Evolutionary conservation across 192 early-diverging fungal genomes (phyloP), one percentile per base, ranked within the genome.

Genomic region (Diversispora eburnea): DNA sequence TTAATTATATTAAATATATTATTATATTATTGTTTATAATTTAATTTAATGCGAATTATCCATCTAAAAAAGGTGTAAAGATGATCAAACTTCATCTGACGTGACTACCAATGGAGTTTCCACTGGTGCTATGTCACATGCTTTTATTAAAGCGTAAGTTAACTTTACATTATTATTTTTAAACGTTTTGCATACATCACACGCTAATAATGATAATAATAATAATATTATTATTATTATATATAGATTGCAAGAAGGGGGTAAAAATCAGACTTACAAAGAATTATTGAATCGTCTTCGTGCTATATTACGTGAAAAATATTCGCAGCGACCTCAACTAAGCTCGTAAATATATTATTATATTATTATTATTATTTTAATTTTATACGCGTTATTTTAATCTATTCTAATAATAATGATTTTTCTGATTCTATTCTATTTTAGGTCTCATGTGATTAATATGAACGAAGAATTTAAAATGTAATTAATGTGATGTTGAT

Each of bases 281-380:
- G 79, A 92, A 78, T 70, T 95, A 9, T 77, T 95, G 64, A 87
- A 87, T 70, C 82, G 78, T 42, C 82, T 94, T 55, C 86, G 92
- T 62, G 79, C 80, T 3, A 86, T 91, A 60, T 80, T 96, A 71
- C 63, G 74, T 8, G 72, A 77, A 56, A 84, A 85, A 70, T 94
- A 92, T 76, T 77, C 75, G 3, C 93, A 96, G 79, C 85, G 91
- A 73, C 94, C 93, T 8, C 94, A 95, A 79, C 83, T 96, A 4
- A 82, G 81, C 61, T 76, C 81, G n/a, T 79, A 78, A 73, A 60
- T 73, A 33, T 33, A 33, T 33, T 33, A 33, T 33, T 33, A 33
- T 33, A 33, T 33, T 33, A 33, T 33, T 33, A 33, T 33, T 33
- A 33, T 33, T 62, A 41, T 42, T 61, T 61, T 25, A 9, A 3